Base-by-base conservation (phyloP, 805 yeast species). In the Lipomyces chichibuensis region DNA sequence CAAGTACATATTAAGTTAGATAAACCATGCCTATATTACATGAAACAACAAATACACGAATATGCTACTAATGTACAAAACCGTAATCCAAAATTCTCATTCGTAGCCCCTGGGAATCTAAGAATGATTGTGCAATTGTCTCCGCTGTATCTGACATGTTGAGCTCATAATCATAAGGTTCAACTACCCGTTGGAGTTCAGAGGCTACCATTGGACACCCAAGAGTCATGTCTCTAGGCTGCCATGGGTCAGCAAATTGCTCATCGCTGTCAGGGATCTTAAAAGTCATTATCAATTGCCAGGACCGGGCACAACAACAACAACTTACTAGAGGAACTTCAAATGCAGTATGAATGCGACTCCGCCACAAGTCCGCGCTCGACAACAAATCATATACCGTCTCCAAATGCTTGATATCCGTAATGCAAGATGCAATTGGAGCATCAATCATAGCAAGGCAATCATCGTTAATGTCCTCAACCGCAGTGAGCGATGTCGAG, bases 271-370 rank as follows among this genome's bases (percentile, higher is more conserved):
- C 67, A 1, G 58, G 54, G 14, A 37, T 51, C 69, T 33, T 23
- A 32, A 23, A 14, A 11, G 37, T 25, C 9, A 35, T 23, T 9
- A 14, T 32, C 56, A 61, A 5, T 11, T 32, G 6, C 37, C n/a
- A 46, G 9, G 6, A 9, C 25, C 23, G 20, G 51, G n/a, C 33
- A 20, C 25, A 49, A 14, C 8, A 49, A 14, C 8, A 29, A n/a
- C 23, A 8, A 59, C 70, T 37, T 62, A 67, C 70, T 55, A 58
- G 6, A 35, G 63, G 65, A 23, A 67, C 70, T 33, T 67, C 64
- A 25, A 62, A 53, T 13, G 43, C 25, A 7, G 66, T 67, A 55
- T 67, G 71, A 14, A 57, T 23, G 33, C 35, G 35, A 13, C 32
- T 8, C 11, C 33, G 8, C 70, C 70, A 67, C 25, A 62, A 35